Evolutionary conservation across 1,284 basidiomycete species (phyloP), one percentile per base, ranked within the genome.

Genomic region (Cutaneotrichosporon dermatis): DNA sequence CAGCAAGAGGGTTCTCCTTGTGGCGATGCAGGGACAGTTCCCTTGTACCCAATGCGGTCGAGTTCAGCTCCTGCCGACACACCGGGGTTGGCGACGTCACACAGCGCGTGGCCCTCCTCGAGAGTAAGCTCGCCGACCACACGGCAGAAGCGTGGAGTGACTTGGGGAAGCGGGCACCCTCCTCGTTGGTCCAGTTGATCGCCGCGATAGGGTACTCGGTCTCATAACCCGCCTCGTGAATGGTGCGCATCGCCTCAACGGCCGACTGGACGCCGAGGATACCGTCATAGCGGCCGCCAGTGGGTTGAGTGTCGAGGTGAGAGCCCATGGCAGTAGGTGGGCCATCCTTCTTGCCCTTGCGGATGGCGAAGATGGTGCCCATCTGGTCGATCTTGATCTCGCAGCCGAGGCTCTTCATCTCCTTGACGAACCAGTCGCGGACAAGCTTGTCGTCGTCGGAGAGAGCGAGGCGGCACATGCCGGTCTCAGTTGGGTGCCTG

Each of bases 321-420:
- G 59, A 63, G 10, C 68, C 70, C 61, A 72, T 69, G 13, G 67
- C 70, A 11, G 66, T 67, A 7, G 70, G 70, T 12, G 63, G 51
- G 4, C 58, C 58, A 12, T 57, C 56, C 34, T 55, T 49, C 50
- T 59, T 59, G n/a, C 72, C 73, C 4, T 59, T 55, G 1, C 65
- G 63, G 33, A 71, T 62, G 25, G 69, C 66, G 51, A 74, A 76
- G 64, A 73, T 73, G 64, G 74, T 74, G 10, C 74, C 74, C 71
- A 76, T 75, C 25, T 57, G 15, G 54, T 70, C 69, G 10, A 69
- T 59, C n/a, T 63, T 67, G 46, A 75, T 66, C 12, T 57, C 51
- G 58, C 73, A 76, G 0, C 72, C 74, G 2, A 76, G 66, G 34
- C 60, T 60, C 43, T 64, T 52, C 44, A 66, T 63, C 61, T 75